phyloP scores from a whole-genome alignment of 768 basidiomycete species.

The Boletus bicolor region DNA sequence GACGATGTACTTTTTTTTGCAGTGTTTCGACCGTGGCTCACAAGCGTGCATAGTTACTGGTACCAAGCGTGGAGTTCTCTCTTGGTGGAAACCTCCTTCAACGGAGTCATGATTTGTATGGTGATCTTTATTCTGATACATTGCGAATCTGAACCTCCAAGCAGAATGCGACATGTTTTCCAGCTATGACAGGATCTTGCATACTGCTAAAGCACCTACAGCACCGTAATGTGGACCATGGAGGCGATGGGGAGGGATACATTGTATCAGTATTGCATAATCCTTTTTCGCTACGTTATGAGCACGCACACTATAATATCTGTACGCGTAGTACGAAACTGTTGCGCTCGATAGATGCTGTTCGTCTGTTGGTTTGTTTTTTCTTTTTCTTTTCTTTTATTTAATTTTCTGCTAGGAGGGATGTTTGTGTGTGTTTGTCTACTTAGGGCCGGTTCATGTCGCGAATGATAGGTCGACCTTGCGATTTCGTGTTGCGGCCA shows the following conservation, averaged over 20 bases:
- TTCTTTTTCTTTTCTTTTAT: neutral
- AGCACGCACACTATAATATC: conserved; percentile 25
- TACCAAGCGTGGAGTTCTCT: conserved; percentile 50
- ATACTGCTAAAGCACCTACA: conserved; percentile 28
- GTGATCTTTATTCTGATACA: conserved; percentile 3
- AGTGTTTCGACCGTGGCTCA: conserved; percentile 47
- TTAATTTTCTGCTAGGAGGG: neutral
- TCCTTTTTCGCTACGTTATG: conserved; percentile 19
- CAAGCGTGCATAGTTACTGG: conserved; percentile 49
- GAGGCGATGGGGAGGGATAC: conserved; percentile 14
- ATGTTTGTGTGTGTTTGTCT: conserved; percentile 32
- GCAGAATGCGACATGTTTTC: conserved; percentile 11
- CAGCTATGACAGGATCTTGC: conserved; percentile 28
- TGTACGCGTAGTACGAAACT: conserved; percentile 20
- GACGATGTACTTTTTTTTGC: conserved; percentile 5
- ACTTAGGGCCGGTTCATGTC: conserved; percentile 34
- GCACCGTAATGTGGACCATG: conserved; percentile 27
- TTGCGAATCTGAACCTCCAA: conserved; percentile 9
- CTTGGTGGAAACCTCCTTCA: conserved; percentile 50
- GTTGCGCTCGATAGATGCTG: neutral
- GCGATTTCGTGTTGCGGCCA: conserved; percentile 28
- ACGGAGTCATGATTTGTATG: conserved; percentile 29
- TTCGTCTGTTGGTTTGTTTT: neutral
- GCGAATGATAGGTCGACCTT: conserved; percentile 17
- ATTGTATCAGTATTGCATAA: conserved; percentile 34